Conservation (phyloP, 1,284 basidiomycete genomes). For the Irpex sp. region DNA sequence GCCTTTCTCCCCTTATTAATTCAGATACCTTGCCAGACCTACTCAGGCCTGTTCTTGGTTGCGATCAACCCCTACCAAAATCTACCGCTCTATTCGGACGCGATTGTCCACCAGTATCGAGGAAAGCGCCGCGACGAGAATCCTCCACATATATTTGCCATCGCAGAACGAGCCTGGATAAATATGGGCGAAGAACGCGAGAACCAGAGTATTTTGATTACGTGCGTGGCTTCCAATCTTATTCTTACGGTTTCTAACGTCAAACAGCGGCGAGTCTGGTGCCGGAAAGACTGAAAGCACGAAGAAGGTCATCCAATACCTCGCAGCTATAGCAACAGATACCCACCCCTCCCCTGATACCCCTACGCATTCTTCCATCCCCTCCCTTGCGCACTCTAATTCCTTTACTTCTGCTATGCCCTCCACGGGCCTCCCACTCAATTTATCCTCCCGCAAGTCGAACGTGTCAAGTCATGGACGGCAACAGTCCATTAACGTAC, state of each 20-base stretch:
- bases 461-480: conserved; percentile 32
- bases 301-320: conserved; percentile 99
- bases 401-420: conserved; percentile 51
- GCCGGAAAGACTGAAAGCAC: conserved; percentile 99
- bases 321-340: conserved; percentile 94
- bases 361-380: conserved; percentile 58
- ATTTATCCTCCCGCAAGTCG: conserved; percentile 38
- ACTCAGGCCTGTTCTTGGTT: conserved; percentile 95
- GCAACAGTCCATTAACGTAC: conserved; percentile 35
- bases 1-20: neutral
- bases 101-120: conserved; percentile 93
- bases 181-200: conserved; percentile 98
- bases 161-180: conserved; percentile 97
- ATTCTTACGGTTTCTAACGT: neutral
- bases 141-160: conserved; percentile 95
- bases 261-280: conserved; percentile 88
- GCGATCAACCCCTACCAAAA: conserved; percentile 97
- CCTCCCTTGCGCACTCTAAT: conserved; percentile 40
- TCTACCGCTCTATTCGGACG: conserved; percentile 90
- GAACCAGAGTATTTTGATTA: conserved; percentile 98
- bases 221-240: conserved; percentile 54
- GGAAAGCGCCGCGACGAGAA: conserved; percentile 92
- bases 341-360: conserved; percentile 50
- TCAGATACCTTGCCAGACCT: conserved; percentile 58
- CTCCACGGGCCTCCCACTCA: conserved; percentile 56